Conservation (phyloP, 164 flowering plant species). For the Magnolia kwangsiensis region DNA sequence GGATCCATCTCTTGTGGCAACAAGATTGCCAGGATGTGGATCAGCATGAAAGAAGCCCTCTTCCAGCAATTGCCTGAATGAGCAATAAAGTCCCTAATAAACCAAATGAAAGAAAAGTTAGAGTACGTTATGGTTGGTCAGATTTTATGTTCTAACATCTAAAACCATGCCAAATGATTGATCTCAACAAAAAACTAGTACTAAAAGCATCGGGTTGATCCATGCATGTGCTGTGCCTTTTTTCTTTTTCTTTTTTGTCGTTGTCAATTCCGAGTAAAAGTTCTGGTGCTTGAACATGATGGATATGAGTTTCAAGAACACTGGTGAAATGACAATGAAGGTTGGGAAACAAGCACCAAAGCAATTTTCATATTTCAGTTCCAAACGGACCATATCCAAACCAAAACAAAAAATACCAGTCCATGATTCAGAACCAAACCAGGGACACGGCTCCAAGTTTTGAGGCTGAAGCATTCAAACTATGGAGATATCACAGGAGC, state of each 20-base stretch:
- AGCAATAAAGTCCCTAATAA: constrained; percentile 79
- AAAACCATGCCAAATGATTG: neutral
- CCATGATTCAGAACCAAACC: too few relatives aligned
- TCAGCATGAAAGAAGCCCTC: constrained; percentile 99
- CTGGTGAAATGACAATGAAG: too few relatives aligned
- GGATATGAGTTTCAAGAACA: neutral
- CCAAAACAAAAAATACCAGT: too few relatives aligned
- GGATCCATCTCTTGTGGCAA: constrained; percentile 69
- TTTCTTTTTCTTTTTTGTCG: neutral
- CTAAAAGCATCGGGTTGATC: neutral
- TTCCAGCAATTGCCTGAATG: constrained; percentile 91
- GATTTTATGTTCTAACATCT: neutral
- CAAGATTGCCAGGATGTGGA: constrained; percentile 97
- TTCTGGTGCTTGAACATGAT: neutral
- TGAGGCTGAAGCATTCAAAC: too few relatives aligned
- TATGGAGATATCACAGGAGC: too few relatives aligned
- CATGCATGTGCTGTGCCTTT: neutral
- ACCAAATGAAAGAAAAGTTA: constrained; percentile 8
- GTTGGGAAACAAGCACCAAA: too few relatives aligned
- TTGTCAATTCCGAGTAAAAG: neutral
- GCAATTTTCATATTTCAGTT: too few relatives aligned
- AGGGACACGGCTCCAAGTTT: too few relatives aligned
- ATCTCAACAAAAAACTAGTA: neutral
- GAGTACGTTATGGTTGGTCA: neutral
- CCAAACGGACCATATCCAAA: too few relatives aligned